Evolutionary conservation across 225 moss, liverwort and hornwort genomes (phyloP), one percentile per base, ranked within the genome.

Genomic region (Lunularia cruciata): DNA sequence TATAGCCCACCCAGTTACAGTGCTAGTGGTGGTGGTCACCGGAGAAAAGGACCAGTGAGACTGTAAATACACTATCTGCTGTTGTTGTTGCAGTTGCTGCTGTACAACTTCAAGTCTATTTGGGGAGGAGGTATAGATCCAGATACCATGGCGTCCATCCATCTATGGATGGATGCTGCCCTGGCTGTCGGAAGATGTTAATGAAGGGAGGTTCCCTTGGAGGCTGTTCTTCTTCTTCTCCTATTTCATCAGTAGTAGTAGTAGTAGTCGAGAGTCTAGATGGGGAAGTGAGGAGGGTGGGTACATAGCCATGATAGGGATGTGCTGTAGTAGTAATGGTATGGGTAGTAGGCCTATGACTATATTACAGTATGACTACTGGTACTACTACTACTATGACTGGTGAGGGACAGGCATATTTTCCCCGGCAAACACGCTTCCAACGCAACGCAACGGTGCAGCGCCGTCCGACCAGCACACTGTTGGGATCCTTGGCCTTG

Each of bases 401-500:
- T 54, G 54, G 54, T 11, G 54, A 28, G 27, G 28, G 26, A 59
- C 15, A 43, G 12, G 58, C 58, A 36, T 59, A 59, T 59, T 59
- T 59, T 28, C 58, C 58, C 32, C 32, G 32, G 35, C 32, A 59
- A 32, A 59, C 58, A 31, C 46, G 40, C 14, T 28, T 28, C 26
- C 54, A 54, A 54, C 54, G 54, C 12, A 11, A 36, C n/a, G 14
- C 18, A 36, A 20, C n/a, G 14, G 65, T 26, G 30, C 45, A 47
- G 31, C 43, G 52, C 49, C 36, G 53, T 49, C 36, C 36, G 68
- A 68, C 52, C 68, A 52, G 65, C 46, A 26, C 65, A 65, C 45
- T 43, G 46, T 65, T 65, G 43, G 45, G 65, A 65, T 47, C 47
- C 43, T 43, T 46, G 65, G 31, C 46, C 46, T 19, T 46, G 26